Percentiles rank a stretch among this genome's conserved stretches.
Conservation (phyloP, 2,329 filamentous ascomycete genomes). For the Knufia fluminis region DNA sequence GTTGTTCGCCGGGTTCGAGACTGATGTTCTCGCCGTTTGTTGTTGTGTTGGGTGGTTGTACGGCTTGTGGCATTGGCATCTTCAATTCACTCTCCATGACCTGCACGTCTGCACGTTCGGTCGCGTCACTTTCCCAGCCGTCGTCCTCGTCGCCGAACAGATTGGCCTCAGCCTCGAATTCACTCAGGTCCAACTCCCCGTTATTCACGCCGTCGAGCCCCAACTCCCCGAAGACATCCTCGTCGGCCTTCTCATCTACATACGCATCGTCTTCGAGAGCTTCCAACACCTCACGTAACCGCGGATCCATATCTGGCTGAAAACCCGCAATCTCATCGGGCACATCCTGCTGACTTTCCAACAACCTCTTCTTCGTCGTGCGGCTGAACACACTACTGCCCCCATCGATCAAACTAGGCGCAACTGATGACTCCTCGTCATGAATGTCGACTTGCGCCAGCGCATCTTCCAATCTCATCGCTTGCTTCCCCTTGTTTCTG, state of each 20-base stretch:
- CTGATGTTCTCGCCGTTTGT: no score
- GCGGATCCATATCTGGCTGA: constrained; percentile 94
- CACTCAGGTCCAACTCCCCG: constrained; percentile 62
- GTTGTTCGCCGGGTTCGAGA: no score
- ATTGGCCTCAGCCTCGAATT: constrained; percentile 58
- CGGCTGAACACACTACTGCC: constrained; percentile 51
- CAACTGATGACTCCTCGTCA: constrained; percentile 36
- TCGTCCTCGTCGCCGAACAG: constrained; percentile 53
- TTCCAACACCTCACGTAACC: constrained; percentile 81
- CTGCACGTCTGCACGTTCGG: constrained; percentile 55
- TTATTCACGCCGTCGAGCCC: constrained; percentile 53
- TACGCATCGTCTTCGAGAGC: constrained; percentile 93
- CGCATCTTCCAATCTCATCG: constrained; percentile 78
- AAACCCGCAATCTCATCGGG: constrained; percentile 89
- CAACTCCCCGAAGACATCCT: constrained; percentile 73
- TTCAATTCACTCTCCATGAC: constrained; percentile 16
- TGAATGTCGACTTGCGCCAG: constrained; percentile 50
- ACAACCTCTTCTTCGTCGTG: constrained; percentile 54
- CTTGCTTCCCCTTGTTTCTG: constrained; percentile 52
- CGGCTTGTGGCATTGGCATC: no score
- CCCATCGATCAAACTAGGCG: constrained; percentile 55
- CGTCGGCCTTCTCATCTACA: constrained; percentile 67
- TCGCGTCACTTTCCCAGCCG: constrained; percentile 92
- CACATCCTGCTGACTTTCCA: constrained; percentile 86
- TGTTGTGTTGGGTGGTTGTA: no score